Percentiles rank a stretch among this genome's conserved stretches.
Conservation (phyloP, 176 grass and related monocot genomes). For the Aechmea fasciata region DNA sequence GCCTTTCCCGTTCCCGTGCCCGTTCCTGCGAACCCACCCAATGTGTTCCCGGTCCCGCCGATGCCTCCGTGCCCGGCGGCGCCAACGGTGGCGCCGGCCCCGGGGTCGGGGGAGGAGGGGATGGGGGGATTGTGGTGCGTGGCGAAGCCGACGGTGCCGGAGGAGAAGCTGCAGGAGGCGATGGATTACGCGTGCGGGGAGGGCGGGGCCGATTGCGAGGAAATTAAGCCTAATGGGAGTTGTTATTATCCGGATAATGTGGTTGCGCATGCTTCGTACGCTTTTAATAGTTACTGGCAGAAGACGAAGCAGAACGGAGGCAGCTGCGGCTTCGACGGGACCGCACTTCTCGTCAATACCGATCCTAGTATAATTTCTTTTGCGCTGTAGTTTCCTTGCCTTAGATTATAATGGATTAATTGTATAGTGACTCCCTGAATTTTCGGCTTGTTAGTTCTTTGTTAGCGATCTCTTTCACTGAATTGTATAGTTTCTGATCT, state of each 20-base stretch:
- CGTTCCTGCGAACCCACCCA: conserved; percentile 16
- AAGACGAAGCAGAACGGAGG: conserved; percentile 27
- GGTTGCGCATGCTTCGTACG: conserved; percentile 28
- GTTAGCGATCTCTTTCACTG: too few species aligned
- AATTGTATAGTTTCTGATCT: too few species aligned
- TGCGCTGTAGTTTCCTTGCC: background rate
- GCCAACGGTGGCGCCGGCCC: conserved; percentile 9
- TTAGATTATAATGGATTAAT: background rate
- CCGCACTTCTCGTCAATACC: conserved; percentile 31
- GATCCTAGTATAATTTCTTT: conserved; percentile 32
- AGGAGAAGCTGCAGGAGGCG: conserved; percentile 34
- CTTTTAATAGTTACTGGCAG: conserved; percentile 45
- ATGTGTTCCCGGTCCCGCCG: background rate
- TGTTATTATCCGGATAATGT: conserved; percentile 33
- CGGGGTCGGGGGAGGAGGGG: conserved; percentile 8
- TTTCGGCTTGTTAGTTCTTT: too few species aligned
- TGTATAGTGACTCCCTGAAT: too few species aligned
- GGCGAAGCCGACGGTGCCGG: conserved; percentile 31
- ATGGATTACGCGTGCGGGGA: conserved; percentile 41
- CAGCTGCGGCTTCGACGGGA: conserved; percentile 33
- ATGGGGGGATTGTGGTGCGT: conserved; percentile 29
- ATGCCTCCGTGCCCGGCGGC: conserved; percentile 11
- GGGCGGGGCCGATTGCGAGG: conserved; percentile 29
- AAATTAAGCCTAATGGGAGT: conserved; percentile 23
- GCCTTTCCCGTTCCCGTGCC: background rate